Conservation (phyloP, 805 yeast species). For the Martiniozyma abietophila region DNA sequence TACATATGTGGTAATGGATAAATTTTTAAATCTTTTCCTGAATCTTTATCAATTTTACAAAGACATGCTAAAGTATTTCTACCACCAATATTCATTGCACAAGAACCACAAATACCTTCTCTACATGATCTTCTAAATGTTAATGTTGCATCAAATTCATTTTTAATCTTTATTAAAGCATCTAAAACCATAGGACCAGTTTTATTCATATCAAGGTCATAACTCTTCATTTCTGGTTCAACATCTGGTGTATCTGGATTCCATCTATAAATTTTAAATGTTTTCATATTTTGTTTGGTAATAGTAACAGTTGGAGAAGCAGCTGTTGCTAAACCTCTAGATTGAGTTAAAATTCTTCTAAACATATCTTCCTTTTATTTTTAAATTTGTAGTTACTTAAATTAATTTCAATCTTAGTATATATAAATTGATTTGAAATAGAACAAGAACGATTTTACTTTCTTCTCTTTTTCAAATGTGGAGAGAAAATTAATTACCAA, state of each 20-base stretch:
- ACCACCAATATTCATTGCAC: constrained; percentile 99
- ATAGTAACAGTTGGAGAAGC: constrained; percentile 47
- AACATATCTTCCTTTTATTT: no score
- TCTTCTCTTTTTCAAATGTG: no score
- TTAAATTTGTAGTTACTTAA: no score
- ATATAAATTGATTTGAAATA: no score
- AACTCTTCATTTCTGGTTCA: constrained; percentile 79
- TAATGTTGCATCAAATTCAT: constrained; percentile 91
- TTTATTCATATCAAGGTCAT: constrained; percentile 74
- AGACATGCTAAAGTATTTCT: constrained; percentile 94
- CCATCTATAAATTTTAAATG: constrained; percentile 95
- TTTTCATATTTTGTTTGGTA: constrained; percentile 66
- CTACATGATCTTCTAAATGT: constrained; percentile 98
- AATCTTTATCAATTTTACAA: constrained; percentile 83
- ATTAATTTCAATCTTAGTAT: no score
- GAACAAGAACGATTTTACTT: no score
- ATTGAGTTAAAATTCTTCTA: constrained; percentile 1
- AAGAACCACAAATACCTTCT: constrained; percentile 99
- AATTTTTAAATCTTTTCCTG: constrained; percentile 67
- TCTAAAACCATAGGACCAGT: constrained; percentile 99
- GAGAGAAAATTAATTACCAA: no score
- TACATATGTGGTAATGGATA: constrained; percentile 98
- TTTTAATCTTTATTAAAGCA: constrained; percentile 88
- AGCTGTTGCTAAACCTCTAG: constrained; percentile 38
- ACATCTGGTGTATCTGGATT: constrained; percentile 92